phyloP scores from a whole-genome alignment of 2,329 filamentous ascomycete species.

The Amylocarpus encephaloides region DNA sequence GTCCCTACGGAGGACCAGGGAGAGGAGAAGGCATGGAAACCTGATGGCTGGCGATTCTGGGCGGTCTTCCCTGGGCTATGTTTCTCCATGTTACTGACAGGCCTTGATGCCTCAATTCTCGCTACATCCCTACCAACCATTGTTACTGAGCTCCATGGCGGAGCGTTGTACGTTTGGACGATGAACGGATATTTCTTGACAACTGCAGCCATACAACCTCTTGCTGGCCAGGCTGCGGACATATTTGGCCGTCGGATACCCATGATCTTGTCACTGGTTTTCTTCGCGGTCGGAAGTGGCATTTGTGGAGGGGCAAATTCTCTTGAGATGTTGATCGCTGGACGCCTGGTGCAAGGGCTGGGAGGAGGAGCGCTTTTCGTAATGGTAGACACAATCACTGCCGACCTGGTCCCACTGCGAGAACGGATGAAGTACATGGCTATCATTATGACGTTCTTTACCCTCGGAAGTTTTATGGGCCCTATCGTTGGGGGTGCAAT shows the following conservation, averaged over 20 bases:
- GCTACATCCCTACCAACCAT: slow-evolving; percentile 11
- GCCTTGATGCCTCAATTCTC: slow-evolving; percentile 3
- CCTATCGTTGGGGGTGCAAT: not conserved
- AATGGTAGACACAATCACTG: not conserved
- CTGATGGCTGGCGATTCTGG: not conserved
- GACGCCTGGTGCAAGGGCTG: slow-evolving; percentile 40
- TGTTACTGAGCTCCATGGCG: slow-evolving; percentile 1
- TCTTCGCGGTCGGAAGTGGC: slow-evolving; percentile 47
- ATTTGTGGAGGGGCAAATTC: slow-evolving; percentile 43
- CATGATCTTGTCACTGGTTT: slow-evolving; percentile 35
- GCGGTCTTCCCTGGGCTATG: not conserved
- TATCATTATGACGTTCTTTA: not conserved
- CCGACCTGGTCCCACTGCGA: not conserved
- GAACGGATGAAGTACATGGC: not conserved
- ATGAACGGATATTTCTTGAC: slow-evolving; percentile 5
- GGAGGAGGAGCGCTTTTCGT: not conserved
- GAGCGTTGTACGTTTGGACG: slow-evolving; percentile 4
- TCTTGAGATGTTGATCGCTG: slow-evolving; percentile 43
- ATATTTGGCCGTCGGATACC: slow-evolving; percentile 36
- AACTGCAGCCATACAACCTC: not conserved
- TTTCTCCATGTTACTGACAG: not conserved
- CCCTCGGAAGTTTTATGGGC: not conserved
- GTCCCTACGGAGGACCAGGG: too few species aligned
- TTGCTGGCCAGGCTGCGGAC: not conserved
- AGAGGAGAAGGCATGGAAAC: too few species aligned